Conservation (phyloP, 768 basidiomycete genomes). For the Suillus hirtellus region DNA sequence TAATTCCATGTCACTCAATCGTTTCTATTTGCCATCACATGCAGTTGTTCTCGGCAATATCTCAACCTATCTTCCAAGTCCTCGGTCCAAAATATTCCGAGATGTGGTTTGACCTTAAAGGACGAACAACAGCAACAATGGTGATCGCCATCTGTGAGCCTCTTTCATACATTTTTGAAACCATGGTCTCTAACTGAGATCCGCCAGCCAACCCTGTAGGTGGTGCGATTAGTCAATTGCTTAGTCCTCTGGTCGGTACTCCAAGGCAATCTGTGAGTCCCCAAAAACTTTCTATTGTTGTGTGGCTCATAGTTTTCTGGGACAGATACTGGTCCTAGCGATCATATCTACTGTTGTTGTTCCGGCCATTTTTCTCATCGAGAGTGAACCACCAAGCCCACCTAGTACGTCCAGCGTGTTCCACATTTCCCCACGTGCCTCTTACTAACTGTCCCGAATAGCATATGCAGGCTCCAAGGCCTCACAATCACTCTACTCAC, state of each 20-base stretch:
- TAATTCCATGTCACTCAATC: not conserved
- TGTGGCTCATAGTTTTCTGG: not conserved
- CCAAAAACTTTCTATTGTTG: not conserved
- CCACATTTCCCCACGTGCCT: not conserved
- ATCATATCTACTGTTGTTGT: constrained; percentile 65
- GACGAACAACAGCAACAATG: constrained; percentile 80
- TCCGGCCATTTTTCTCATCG: constrained; percentile 62
- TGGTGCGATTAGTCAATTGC: constrained; percentile 68
- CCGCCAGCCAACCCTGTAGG: constrained; percentile 70
- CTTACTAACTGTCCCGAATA: constrained; percentile 26
- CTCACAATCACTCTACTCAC: constrained; percentile 52
- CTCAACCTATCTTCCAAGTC: constrained; percentile 76
- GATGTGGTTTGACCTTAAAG: constrained; percentile 76
- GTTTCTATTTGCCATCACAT: not conserved
- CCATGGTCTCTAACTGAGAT: not conserved
- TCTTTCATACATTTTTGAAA: not conserved
- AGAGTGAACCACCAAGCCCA: constrained; percentile 66
- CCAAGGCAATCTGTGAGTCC: constrained; percentile 59
- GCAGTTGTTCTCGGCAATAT: constrained; percentile 61
- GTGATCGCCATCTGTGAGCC: constrained; percentile 45
- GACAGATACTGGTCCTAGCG: constrained; percentile 69
- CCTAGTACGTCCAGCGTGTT: constrained; percentile 54
- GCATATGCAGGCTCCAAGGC: constrained; percentile 69
- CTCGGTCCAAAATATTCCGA: constrained; percentile 82
- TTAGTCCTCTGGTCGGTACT: constrained; percentile 61